A percentile compares a stretch with the other conserved stretches of the same genome.
Conservation (phyloP, 352 stramenopile species). For the Globisporangium emineosum region DNA sequence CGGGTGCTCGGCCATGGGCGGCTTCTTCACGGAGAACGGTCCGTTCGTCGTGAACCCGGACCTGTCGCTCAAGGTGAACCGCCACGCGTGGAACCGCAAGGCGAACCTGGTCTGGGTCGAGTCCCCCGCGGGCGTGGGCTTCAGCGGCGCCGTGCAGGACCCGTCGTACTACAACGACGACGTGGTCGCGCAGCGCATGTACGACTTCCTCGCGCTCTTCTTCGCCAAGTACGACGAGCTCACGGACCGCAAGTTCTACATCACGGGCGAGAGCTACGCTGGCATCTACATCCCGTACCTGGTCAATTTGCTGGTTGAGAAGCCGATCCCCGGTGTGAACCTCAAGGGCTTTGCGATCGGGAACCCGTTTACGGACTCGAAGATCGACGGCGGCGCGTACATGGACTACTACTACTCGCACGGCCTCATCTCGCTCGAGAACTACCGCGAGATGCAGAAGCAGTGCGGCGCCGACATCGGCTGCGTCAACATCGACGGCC, state of each 20-base stretch:
- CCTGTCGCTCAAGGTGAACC: constrained; percentile 57
- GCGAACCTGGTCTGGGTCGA: constrained; percentile 80
- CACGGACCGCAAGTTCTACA: constrained; percentile 72
- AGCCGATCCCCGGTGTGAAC: constrained; percentile 62
- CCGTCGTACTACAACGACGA: constrained; percentile 83
- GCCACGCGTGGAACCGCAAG: constrained; percentile 77
- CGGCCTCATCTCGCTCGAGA: constrained; percentile 76
- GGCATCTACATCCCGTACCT: constrained; percentile 91
- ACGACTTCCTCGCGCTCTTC: constrained; percentile 73
- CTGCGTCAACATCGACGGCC: constrained; percentile 52
- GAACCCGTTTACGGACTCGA: constrained; percentile 65
- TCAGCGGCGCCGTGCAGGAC: constrained; percentile 54
- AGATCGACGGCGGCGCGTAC: constrained; percentile 63
- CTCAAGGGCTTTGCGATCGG: constrained; percentile 76
- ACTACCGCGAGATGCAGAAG: constrained; percentile 60
- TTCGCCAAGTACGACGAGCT: constrained; percentile 74
- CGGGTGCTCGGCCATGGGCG: constrained; percentile 70
- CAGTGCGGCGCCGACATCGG: constrained; percentile 52
- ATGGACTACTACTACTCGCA: constrained; percentile 89
- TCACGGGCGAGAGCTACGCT: constrained; percentile 82
- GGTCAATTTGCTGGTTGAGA: constrained; percentile 66
- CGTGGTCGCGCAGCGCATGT: constrained; percentile 67
- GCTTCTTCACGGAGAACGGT: constrained; percentile 71
- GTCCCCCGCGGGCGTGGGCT: constrained; percentile 70
- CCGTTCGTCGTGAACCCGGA: constrained; percentile 65